phyloP scores from a whole-genome alignment of 768 basidiomycete genomes.

The Mycena maculata region DNA sequence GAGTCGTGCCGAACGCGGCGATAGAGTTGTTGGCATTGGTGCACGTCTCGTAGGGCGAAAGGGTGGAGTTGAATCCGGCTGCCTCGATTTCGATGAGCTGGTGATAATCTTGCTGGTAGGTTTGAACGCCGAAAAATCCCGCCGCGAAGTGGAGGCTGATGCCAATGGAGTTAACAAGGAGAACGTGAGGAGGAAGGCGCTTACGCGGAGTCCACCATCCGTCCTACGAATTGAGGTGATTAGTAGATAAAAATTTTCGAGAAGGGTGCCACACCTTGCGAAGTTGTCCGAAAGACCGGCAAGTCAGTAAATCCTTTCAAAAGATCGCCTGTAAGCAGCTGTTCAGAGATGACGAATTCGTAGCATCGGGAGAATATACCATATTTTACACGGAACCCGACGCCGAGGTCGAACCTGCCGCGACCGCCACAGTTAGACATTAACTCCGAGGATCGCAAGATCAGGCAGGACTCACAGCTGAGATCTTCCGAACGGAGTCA shows the following conservation, averaged over 20 bases:
- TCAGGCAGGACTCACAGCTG: slow-evolving; percentile 61
- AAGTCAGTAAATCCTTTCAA: slow-evolving; percentile 57
- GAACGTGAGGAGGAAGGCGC: slow-evolving; percentile 17
- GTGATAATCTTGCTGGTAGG: slow-evolving; percentile 65
- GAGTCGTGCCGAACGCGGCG: slow-evolving; percentile 54
- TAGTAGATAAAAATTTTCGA: not conserved
- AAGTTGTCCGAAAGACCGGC: slow-evolving; percentile 74
- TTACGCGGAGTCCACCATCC: slow-evolving; percentile 65
- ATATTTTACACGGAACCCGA: slow-evolving; percentile 72
- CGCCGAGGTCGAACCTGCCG: slow-evolving; percentile 58
- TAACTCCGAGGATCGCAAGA: not conserved
- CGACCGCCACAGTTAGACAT: not conserved
- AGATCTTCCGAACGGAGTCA: slow-evolving; percentile 82
- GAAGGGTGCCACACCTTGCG: slow-evolving; percentile 53
- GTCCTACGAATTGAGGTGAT: slow-evolving; percentile 46
- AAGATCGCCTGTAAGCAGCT: slow-evolving; percentile 40
- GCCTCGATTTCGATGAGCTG: slow-evolving; percentile 70
- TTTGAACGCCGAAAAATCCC: slow-evolving; percentile 69
- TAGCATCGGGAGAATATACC: slow-evolving; percentile 58
- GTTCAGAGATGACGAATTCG: not conserved
- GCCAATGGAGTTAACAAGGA: not conserved
- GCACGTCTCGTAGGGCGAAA: slow-evolving; percentile 77
- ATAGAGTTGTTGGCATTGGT: slow-evolving; percentile 63
- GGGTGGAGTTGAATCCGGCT: slow-evolving; percentile 65
- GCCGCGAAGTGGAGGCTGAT: slow-evolving; percentile 59